Conservation (phyloP, 179 eudicot genomes). For the Beta macrorhiza region DNA sequence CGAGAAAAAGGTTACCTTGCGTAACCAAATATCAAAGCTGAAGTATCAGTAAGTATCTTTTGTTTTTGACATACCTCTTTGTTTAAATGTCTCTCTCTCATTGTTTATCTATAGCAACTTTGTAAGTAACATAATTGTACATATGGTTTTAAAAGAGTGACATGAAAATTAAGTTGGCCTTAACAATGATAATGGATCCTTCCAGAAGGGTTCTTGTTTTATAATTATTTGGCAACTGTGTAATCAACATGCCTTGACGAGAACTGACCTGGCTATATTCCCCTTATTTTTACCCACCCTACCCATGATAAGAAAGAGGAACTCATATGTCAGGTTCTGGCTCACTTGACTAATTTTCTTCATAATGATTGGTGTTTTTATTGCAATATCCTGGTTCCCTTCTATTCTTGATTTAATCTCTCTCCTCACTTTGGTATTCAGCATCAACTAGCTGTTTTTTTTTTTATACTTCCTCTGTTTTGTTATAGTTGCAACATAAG, state of each 20-base stretch:
- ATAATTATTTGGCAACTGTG: background rate
- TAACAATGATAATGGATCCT: background rate
- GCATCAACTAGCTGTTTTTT: background rate
- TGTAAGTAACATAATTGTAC: background rate
- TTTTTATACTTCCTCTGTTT: too few relatives aligned
- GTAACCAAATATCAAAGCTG: constrained; percentile 87
- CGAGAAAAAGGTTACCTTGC: constrained; percentile 72
- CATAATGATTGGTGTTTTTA: background rate
- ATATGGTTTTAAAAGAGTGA: background rate
- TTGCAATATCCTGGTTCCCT: background rate
- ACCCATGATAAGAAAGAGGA: too few relatives aligned
- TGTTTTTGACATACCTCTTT: background rate
- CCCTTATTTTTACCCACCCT: too few relatives aligned
- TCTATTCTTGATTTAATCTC: background rate
- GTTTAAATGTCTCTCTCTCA: background rate
- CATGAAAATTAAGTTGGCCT: background rate
- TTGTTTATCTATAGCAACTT: background rate
- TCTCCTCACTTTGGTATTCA: background rate
- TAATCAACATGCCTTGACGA: background rate
- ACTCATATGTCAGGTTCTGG: background rate
- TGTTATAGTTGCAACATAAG: too few relatives aligned
- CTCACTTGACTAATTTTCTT: background rate
- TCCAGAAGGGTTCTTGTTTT: background rate
- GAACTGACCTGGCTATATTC: too few relatives aligned
- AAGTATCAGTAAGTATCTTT: constrained; percentile 72